Base-by-base conservation (phyloP, 208 protist species). In the Trypanosoma avium region DNA sequence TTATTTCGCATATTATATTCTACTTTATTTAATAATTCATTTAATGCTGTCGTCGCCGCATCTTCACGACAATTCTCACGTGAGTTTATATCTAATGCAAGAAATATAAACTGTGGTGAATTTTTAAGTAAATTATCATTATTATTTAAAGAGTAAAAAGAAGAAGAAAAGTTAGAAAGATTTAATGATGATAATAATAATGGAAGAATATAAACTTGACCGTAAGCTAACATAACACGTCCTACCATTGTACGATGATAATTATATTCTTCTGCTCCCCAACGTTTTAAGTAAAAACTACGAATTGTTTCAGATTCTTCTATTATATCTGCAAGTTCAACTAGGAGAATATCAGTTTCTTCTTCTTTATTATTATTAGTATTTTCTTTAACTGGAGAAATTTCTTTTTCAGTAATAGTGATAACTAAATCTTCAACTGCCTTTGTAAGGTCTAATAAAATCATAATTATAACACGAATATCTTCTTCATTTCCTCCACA, bases 281-380 rank as follows among this genome's bases (percentile, higher is more conserved):
- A 75, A 2, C 69, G 69, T n/a, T 19, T 43, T 7, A 75, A 38
- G 32, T 64, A 68, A 1, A 8, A 35, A 7, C 21, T 36, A 12
- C 54, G 69, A 12, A 0, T 36, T 45, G 42, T 40, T 21, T 67
- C 59, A 10, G 56, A 60, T 33, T 52, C 2, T 27, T 80, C 74
- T 19, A 75, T 27, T 1, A 64, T 49, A 40, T 46, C 35, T 3
- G 71, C 47, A 10, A 87, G 46, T 62, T 81, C 78, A n/a, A 75
- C 36, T 10, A 68, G 55, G 0, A 88, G 33, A 26, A 77, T 53
- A 47, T 69, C 35, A 19, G 7, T 56, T 29, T 48, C 59, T 15
- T 60, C 57, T 61, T 22, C 22, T 79, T 57, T 40, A 58, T 30
- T n/a, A 13, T 12, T 12, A 26, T 48, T n/a, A n/a, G n/a, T n/a